phyloP scores from a whole-genome alignment of 768 basidiomycete species.

The Pleurotus djamor region DNA sequence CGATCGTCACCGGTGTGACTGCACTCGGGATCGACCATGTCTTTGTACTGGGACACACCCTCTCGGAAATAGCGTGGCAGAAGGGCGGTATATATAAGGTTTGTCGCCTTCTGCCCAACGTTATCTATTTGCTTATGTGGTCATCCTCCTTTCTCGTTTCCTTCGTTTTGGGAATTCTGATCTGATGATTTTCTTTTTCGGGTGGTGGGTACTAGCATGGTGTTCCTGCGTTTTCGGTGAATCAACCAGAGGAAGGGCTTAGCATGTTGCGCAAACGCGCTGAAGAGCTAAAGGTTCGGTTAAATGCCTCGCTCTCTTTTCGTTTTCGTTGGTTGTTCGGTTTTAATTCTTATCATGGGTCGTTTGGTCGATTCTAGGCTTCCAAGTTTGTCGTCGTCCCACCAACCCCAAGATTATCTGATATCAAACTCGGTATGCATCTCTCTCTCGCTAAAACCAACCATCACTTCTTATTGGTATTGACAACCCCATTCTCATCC shows the following conservation, averaged over 20 bases:
- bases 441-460: neutral
- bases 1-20: conserved; percentile 88
- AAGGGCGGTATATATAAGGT: conserved; percentile 98
- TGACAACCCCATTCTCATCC: neutral
- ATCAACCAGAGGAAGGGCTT: conserved; percentile 70
- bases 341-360: neutral
- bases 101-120: conserved; percentile 6
- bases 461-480: no score
- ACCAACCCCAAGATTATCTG: conserved; percentile 41
- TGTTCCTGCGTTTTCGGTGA: conserved; percentile 83
- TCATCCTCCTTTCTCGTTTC: neutral
- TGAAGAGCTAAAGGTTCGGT: conserved; percentile 57
- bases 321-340: no score
- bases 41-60: conserved; percentile 80
- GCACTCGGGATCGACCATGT: conserved; percentile 93
- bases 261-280: conserved; percentile 68
- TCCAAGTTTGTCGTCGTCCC: conserved; percentile 70
- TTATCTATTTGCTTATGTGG: neutral
- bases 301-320: neutral
- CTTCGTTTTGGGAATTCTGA: conserved; percentile 1
- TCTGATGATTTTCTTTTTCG: neutral
- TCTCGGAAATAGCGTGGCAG: conserved; percentile 89
- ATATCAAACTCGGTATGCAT: conserved; percentile 58
- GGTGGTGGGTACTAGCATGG: conserved; percentile 44
- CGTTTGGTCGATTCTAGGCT: conserved; percentile 35